Evolutionary conservation across 2,329 filamentous ascomycete genomes (phyloP), one percentile per base, ranked within the genome.

Genomic region (Onygena corvina): DNA sequence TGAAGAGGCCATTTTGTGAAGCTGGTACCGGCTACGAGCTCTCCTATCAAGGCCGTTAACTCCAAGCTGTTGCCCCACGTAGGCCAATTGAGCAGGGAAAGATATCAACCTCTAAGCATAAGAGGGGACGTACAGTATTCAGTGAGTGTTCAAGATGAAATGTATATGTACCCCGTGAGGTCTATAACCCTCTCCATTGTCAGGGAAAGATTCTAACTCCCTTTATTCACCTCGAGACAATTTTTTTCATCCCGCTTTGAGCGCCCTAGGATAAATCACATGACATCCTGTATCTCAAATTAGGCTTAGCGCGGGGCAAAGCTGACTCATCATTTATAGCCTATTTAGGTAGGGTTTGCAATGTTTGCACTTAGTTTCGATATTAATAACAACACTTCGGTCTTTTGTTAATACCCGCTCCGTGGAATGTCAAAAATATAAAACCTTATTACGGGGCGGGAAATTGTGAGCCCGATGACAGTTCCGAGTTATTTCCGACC

Each of bases 1-100:
- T 51, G 61, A 34, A 34, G 60, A 58, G 56, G 62, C 53, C 67
- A 69, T 69, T 29, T 48, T 62, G n/a, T n/a, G 53, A 55, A 52
- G 21, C 12, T 27, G 12, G 9, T 27, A 42, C 27, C 38, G 27
- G 27, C n/a, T n/a, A 42, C 11, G 21, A 42, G 14, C 8, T 16
- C 3, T 8, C 38, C 21, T 42, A 27, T 14, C 38, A 42, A 27
- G 2, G 9, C 2, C 29, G 29, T 31, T 31, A 12, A 8, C 35
- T 23, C 5, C 3, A 8, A n/a, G 14, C 14, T 4, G n/a, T 38
- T 27, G 21, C 38, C 38, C 38, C 38, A 25, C 38, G 38, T 42
- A 11, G 12, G 11, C 21, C 38, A 42, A n/a, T 21, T 42, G 38
- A 42, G 27, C 11, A 29, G 27, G 4, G 25, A 27, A 21, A 29